phyloP scores from a whole-genome alignment of 192 early-diverging fungal species.

The Coemansia sp. region DNA sequence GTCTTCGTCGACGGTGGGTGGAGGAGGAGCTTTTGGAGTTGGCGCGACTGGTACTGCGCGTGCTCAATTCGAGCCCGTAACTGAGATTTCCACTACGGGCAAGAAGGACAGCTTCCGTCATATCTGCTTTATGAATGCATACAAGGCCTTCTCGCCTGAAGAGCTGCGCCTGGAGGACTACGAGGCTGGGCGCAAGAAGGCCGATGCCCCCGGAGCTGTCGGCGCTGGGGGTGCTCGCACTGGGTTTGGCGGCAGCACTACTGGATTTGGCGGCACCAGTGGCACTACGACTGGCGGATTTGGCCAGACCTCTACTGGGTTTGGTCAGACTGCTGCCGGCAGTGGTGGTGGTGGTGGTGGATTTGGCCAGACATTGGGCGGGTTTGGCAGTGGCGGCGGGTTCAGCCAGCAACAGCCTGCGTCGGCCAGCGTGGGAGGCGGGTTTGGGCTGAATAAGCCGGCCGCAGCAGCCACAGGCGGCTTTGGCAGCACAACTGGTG shows the following conservation, averaged over 20 bases:
- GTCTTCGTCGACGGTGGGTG: slow-evolving; percentile 16
- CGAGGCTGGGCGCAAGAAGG: slow-evolving; percentile 72
- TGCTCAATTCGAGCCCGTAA: slow-evolving; percentile 58
- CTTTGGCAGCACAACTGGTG: slow-evolving; percentile 14
- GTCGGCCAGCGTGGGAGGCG: not conserved
- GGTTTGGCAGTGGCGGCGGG: slow-evolving; percentile 10
- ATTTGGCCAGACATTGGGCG: slow-evolving; percentile 1
- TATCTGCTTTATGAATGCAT: slow-evolving; percentile 85
- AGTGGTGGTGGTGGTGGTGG: too few species aligned
- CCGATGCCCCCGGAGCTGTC: slow-evolving; percentile 15
- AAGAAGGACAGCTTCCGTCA: slow-evolving; percentile 65
- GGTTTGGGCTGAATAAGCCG: slow-evolving; percentile 8
- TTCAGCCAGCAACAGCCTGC: slow-evolving; percentile 19
- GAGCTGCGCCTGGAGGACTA: slow-evolving; percentile 94
- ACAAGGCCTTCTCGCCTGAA: slow-evolving; percentile 84
- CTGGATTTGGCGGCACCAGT: slow-evolving; percentile 25
- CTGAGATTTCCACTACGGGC: slow-evolving; percentile 59
- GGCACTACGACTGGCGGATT: slow-evolving; percentile 15
- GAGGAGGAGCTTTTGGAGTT: slow-evolving; percentile 43
- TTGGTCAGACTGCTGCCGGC: slow-evolving; percentile 21
- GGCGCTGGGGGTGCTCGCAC: slow-evolving; percentile 23
- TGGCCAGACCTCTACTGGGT: slow-evolving; percentile 32
- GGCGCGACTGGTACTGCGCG: slow-evolving; percentile 59
- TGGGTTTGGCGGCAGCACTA: slow-evolving; percentile 37
- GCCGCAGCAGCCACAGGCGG: not conserved